phyloP scores from a whole-genome alignment of 345 rosid genomes.

The Salix dunnii region DNA sequence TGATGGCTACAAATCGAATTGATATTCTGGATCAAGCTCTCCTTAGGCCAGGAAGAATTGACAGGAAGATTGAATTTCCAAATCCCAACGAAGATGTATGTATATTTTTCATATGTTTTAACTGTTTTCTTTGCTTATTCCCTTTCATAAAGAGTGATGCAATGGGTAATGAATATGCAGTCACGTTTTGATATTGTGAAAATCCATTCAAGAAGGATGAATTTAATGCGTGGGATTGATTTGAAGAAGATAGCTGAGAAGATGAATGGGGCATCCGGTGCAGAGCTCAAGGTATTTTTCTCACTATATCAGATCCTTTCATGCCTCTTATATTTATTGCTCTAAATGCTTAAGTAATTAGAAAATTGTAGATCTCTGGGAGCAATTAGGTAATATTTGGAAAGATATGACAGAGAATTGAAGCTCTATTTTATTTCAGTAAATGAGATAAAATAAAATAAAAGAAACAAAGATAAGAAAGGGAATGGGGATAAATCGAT shows the following conservation, averaged over 20 bases:
- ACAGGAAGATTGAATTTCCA: constrained; percentile 22
- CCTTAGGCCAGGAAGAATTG: constrained; percentile 18
- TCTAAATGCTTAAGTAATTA: background rate
- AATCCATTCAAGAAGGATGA: constrained; percentile 97
- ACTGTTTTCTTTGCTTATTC: background rate
- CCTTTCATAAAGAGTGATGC: background rate
- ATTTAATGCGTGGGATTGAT: constrained; percentile 97
- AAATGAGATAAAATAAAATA: background rate
- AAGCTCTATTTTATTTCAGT: background rate
- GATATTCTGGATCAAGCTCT: constrained; percentile 21
- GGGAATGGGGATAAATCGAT: background rate
- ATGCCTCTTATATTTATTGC: background rate
- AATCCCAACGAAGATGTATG: constrained; percentile 92
- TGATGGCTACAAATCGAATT: constrained; percentile 62
- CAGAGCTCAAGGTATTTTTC: constrained; percentile 81
- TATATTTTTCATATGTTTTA: background rate
- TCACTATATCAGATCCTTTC: background rate
- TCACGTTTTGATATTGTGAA: constrained; percentile 88
- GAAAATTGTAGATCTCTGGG: background rate
- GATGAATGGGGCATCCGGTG: constrained; percentile 99
- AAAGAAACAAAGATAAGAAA: background rate
- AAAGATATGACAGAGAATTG: background rate
- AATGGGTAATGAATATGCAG: constrained; percentile 41
- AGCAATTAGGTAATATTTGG: background rate
- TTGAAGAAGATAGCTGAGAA: constrained; percentile 96